phyloP scores from a whole-genome alignment of 169 alveolate species.

The Plasmodium gonderi region DNA sequence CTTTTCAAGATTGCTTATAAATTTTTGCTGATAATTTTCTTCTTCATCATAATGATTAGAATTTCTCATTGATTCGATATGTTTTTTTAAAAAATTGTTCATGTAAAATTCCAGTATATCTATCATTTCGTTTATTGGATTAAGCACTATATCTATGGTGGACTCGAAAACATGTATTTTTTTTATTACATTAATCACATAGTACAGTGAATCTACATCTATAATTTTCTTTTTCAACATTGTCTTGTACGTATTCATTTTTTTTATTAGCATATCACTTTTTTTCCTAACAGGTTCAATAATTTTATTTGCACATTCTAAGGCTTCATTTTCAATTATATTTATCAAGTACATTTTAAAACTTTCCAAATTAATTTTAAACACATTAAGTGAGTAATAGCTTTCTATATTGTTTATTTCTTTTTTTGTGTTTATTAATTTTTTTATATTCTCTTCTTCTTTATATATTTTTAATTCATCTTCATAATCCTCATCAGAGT shows the following conservation, averaged over 20 bases:
- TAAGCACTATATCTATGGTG: constrained; percentile 60
- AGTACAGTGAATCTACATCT: constrained; percentile 65
- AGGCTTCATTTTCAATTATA: constrained; percentile 61
- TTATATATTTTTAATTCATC: constrained; percentile 15
- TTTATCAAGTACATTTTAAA: constrained; percentile 64
- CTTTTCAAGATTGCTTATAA: constrained; percentile 39
- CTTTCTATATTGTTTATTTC: constrained; percentile 70
- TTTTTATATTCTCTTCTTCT: constrained; percentile 71
- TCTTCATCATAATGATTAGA: constrained; percentile 57
- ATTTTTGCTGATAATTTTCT: constrained; percentile 55
- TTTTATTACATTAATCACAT: constrained; percentile 61
- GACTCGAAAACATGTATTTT: constrained; percentile 70
- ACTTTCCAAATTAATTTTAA: constrained; percentile 67
- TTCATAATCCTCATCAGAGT: background rate
- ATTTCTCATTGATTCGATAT: constrained; percentile 27
- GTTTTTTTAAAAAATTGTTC: constrained; percentile 67
- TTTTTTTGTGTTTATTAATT: constrained; percentile 51
- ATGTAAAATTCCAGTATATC: constrained; percentile 67
- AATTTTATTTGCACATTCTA: constrained; percentile 65
- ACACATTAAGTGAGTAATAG: constrained; percentile 29
- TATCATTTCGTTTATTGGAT: constrained; percentile 57
- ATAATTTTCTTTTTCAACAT: constrained; percentile 45
- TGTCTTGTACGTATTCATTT: constrained; percentile 39
- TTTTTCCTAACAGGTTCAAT: constrained; percentile 58
- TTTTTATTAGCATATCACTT: constrained; percentile 63